phyloP scores from a whole-genome alignment of 345 rosid species.

The Gynandropsis gynandra region DNA sequence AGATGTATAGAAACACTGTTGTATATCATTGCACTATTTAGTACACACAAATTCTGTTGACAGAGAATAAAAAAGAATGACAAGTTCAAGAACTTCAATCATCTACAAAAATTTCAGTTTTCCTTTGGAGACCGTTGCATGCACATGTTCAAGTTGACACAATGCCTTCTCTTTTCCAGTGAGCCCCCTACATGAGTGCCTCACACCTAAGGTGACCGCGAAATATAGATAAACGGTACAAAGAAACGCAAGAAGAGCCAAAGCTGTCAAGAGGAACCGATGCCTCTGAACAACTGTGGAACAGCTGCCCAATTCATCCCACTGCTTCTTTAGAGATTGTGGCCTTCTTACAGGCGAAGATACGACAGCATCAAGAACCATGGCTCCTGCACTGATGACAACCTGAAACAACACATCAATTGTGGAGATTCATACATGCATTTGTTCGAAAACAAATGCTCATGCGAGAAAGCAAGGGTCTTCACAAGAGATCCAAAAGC shows the following conservation, averaged over 20 bases:
- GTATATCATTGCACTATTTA: too few relatives aligned
- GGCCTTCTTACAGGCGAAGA: conserved; percentile 73
- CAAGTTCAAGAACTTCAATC: conserved; percentile 8
- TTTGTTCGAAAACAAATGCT: not conserved
- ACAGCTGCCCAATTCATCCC: conserved; percentile 70
- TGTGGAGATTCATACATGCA: conserved; percentile 6
- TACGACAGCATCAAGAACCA: conserved; percentile 70
- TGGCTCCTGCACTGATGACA: conserved; percentile 18
- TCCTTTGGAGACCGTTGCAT: conserved; percentile 40
- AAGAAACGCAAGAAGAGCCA: conserved; percentile 62
- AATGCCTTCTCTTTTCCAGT: conserved; percentile 47
- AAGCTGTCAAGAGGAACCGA: conserved; percentile 78
- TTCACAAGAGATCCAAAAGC: not conserved
- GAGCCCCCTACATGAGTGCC: conserved; percentile 61
- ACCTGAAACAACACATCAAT: conserved; percentile 21
- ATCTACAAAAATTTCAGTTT: conserved; percentile 47
- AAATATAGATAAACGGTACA: conserved; percentile 91
- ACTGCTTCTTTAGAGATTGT: conserved; percentile 52
- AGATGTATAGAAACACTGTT: too few relatives aligned
- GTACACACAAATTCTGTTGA: conserved; percentile 12
- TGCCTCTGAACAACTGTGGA: conserved; percentile 66
- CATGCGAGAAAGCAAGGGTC: conserved; percentile 27
- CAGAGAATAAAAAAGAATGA: conserved; percentile 9
- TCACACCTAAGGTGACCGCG: conserved; percentile 68
- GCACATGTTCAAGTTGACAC: conserved; percentile 47